Conservation (phyloP, 2,329 filamentous ascomycete species). For the Aspergillus ustus region DNA sequence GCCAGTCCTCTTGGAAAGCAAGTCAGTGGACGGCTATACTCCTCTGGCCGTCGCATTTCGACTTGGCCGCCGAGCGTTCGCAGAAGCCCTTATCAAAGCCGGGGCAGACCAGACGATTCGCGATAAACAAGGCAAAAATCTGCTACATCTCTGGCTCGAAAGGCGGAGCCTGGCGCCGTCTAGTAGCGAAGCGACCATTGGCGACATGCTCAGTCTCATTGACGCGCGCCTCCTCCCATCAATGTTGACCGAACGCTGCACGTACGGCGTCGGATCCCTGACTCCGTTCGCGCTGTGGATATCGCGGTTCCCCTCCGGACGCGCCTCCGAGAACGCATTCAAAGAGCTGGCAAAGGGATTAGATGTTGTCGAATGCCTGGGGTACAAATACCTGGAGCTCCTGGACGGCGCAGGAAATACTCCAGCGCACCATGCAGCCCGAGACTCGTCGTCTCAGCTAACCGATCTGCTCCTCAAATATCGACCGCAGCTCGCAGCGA, state of each 20-base stretch:
- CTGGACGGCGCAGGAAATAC: slow-evolving; percentile 51
- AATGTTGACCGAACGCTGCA: slow-evolving; percentile 38
- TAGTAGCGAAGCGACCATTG: slow-evolving; percentile 56
- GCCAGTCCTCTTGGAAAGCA: slow-evolving; percentile 67
- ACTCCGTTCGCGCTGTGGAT: slow-evolving; percentile 63
- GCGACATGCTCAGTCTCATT: slow-evolving; percentile 55
- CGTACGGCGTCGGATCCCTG: slow-evolving; percentile 28
- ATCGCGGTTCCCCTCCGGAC: not conserved
- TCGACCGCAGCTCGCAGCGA: slow-evolving; percentile 64
- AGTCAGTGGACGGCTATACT: slow-evolving; percentile 54
- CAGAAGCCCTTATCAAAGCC: slow-evolving; percentile 66
- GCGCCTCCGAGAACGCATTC: not conserved
- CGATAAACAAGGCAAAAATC: slow-evolving; percentile 66
- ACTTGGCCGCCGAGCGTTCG: slow-evolving; percentile 38
- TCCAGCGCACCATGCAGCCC: slow-evolving; percentile 44
- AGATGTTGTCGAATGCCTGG: slow-evolving; percentile 58
- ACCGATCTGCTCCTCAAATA: slow-evolving; percentile 56
- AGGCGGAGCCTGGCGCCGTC: slow-evolving; percentile 24
- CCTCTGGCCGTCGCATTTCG: slow-evolving; percentile 71
- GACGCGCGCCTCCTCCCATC: slow-evolving; percentile 50
- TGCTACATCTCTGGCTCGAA: slow-evolving; percentile 64
- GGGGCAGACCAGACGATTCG: slow-evolving; percentile 72
- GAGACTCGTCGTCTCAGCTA: slow-evolving; percentile 55
- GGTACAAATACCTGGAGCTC: slow-evolving; percentile 48
- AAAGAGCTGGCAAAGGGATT: slow-evolving; percentile 10